These are phyloP conservation scores for Parietaria judaica DNA, from an alignment of 306 rosid genomes.

Conservation along the genomic window DNA sequence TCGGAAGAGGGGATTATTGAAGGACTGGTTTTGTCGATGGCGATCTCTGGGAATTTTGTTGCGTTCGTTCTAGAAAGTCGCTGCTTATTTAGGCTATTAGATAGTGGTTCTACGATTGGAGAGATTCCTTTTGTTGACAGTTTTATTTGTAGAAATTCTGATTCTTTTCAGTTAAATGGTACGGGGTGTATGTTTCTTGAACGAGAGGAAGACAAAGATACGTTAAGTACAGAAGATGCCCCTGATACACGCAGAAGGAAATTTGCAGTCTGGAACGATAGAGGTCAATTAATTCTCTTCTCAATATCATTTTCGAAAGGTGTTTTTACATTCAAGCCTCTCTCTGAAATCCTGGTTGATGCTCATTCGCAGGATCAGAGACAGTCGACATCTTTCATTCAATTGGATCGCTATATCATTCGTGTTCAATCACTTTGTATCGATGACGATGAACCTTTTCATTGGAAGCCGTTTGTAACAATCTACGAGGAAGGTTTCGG, in stretches of 20 bases:
- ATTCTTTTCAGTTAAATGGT: conserved; percentile 35
- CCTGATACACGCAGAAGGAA: conserved; percentile 20
- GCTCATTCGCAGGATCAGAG: conserved; percentile 35
- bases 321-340: conserved; percentile 42
- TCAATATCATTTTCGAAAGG: conserved; percentile 43
- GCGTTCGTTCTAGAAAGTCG: conserved; percentile 45
- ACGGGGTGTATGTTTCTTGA: conserved; percentile 62
- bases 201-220: conserved; percentile 25
- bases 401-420: conserved; percentile 38
- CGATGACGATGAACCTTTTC: conserved; percentile 52
- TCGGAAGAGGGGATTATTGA: conserved; percentile 38
- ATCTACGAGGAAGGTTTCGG: conserved; percentile 41
- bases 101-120: conserved; percentile 45
- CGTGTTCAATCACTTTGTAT: conserved; percentile 58
- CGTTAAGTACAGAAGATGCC: conserved; percentile 19
- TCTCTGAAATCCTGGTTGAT: conserved; percentile 58
- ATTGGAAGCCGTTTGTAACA: conserved; percentile 61
- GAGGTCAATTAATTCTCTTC: conserved; percentile 56
- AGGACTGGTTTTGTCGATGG: conserved; percentile 43
- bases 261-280: conserved; percentile 63
- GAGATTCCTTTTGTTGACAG: conserved; percentile 47
- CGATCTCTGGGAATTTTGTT: conserved; percentile 30
- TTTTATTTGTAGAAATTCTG: conserved; percentile 22
- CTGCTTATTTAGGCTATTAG: conserved; percentile 56
- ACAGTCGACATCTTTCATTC: conserved; percentile 40